These are phyloP conservation scores for Leptographium flavum DNA, from an alignment of 2,329 filamentous ascomycete species.

Conservation along the genomic window DNA sequence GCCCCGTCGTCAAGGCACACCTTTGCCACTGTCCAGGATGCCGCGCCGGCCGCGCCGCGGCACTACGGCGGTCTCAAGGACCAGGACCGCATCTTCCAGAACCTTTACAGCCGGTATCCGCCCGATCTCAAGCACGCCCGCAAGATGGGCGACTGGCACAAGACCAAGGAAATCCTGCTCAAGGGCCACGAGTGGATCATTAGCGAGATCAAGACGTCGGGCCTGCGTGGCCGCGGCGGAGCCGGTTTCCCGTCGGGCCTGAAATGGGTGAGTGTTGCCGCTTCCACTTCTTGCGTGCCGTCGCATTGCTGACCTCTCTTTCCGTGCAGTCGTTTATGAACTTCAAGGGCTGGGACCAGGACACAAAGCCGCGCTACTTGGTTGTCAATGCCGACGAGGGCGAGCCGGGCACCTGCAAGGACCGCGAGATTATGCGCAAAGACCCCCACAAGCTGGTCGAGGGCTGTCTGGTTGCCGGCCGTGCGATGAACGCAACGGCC, in stretches of 20 bases:
- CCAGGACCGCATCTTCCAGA: conserved; percentile 98
- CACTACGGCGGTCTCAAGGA: conserved; percentile 80
- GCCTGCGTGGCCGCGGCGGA: conserved; percentile 87
- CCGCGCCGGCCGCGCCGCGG: conserved; percentile 41
- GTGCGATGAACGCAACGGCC: conserved; percentile 96
- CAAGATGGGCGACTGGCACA: conserved; percentile 98
- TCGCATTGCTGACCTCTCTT: no score
- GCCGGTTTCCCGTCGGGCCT: conserved; percentile 95
- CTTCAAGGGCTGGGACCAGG: conserved; percentile 98
- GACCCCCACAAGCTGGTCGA: conserved; percentile 98
- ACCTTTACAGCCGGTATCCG: conserved; percentile 87
- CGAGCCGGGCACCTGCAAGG: conserved; percentile 97
- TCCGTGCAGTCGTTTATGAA: conserved; percentile 96
- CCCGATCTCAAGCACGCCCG: conserved; percentile 84
- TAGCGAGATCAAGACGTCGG: conserved; percentile 90
- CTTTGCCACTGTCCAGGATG: conserved; percentile 72
- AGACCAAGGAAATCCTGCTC: conserved; percentile 93
- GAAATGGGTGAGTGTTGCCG: conserved; percentile 65
- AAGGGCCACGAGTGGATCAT: conserved; percentile 99
- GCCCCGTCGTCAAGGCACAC: conserved; percentile 25
- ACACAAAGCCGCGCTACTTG: conserved; percentile 85
- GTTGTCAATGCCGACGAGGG: conserved; percentile 98
- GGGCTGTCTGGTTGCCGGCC: conserved; percentile 87
- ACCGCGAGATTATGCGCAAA: conserved; percentile 99
- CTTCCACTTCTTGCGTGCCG: background rate